phyloP scores from a whole-genome alignment of 768 basidiomycete species.

The Tylopilus felleus region DNA sequence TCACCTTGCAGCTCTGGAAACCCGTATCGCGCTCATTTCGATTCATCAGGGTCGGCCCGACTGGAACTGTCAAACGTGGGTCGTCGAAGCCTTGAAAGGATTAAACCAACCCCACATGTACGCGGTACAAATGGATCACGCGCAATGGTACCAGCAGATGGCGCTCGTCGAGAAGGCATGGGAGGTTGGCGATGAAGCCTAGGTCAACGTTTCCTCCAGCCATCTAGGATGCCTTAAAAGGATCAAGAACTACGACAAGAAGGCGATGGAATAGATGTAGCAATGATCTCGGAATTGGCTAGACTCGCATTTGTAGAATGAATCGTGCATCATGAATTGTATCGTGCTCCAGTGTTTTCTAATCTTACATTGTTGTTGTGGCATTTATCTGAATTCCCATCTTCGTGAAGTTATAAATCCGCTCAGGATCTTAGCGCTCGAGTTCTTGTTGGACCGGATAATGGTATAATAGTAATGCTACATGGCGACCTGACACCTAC shows the following conservation, averaged over 20 bases:
- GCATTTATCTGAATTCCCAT: too few species aligned
- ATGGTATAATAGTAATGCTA: too few species aligned
- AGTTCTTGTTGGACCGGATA: too few species aligned
- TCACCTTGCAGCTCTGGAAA: slow-evolving; percentile 2
- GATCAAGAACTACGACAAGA: neutral
- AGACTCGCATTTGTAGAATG: neutral
- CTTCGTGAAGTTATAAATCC: neutral
- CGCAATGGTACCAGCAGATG: slow-evolving; percentile 13
- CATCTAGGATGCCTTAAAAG: neutral
- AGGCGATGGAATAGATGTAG: neutral
- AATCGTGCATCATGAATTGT: neutral
- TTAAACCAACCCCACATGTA: slow-evolving; percentile 11
- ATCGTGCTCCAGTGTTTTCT: neutral
- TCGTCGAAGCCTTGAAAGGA: slow-evolving; percentile 16
- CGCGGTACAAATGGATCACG: slow-evolving; percentile 15
- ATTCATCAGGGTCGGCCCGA: slow-evolving; percentile 9
- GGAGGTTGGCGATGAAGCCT: slow-evolving; percentile 12
- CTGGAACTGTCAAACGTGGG: slow-evolving; percentile 24
- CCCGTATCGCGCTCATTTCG: slow-evolving; percentile 10
- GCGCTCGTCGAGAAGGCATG: slow-evolving; percentile 13
- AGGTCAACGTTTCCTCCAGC: neutral
- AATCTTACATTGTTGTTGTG: neutral
- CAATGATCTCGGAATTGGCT: neutral
- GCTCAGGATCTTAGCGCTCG: too few species aligned
- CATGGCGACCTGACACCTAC: too few species aligned